Evolutionary conservation across 805 yeast species (phyloP).

Genomic region (Monosporozyma servazzii): DNA sequence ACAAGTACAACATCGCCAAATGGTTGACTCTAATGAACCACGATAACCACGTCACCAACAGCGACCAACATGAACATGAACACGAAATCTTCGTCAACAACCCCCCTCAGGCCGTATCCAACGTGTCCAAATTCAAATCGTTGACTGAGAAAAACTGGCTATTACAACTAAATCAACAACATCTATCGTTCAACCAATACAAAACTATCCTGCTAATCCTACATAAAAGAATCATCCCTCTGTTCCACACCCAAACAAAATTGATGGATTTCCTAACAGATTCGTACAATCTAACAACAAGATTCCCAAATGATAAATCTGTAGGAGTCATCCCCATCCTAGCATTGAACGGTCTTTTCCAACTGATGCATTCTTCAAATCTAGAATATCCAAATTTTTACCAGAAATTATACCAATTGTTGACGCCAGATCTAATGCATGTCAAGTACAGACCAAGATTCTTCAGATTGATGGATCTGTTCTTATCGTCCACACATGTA

Average conservation of each 20-base stretch:
- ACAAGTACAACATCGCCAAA: conserved; percentile 26
- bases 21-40: conserved; percentile 33
- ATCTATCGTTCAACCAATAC: conserved; percentile 47
- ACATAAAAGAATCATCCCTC: conserved; percentile 80
- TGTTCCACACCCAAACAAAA: conserved; percentile 65
- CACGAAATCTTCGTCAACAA: conserved; percentile 33
- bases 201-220: conserved; percentile 59
- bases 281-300: conserved; percentile 45
- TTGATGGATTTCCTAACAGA: conserved; percentile 92
- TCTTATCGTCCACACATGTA: conserved; percentile 78
- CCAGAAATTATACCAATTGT: conserved; percentile 66
- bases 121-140: conserved; percentile 42
- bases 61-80: conserved; percentile 28
- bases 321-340: conserved; percentile 59
- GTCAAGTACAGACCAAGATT: conserved; percentile 79
- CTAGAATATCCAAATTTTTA: conserved; percentile 90
- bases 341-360: conserved; percentile 81
- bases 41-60: conserved; percentile 21
- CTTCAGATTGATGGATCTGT: conserved; percentile 76
- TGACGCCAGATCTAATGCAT: conserved; percentile 68
- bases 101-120: conserved; percentile 39
- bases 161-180: conserved; percentile 41
- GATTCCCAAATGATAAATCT: conserved; percentile 19
- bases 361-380: conserved; percentile 69
- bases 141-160: conserved; percentile 68